Evolutionary conservation across 108 stramenopile species (phyloP), one percentile per base, ranked within the genome.

Genomic region (Fragilariopsis cylindrus): DNA sequence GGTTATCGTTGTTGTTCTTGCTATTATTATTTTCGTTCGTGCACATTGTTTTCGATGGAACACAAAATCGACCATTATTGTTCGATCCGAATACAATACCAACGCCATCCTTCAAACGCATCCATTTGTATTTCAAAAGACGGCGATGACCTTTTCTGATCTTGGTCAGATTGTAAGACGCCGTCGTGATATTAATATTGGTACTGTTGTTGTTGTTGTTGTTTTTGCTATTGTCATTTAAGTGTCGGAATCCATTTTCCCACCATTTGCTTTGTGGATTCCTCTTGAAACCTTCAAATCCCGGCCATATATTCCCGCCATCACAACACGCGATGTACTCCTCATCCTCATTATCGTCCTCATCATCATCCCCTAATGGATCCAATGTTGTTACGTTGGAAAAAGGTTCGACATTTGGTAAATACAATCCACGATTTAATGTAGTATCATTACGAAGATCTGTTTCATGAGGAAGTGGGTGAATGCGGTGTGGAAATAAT

Each of bases 401-500:
- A 53, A 69, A 69, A 45, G 15, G 50, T 30, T 11, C 42, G 19
- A 53, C 50, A 53, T 69, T 18, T 11, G 69, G 69, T 8, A 69
- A 11, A 39, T 53, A 69, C 44, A 18, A 39, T 41, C 16, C 49
- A 41, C 8, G 49, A 52, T 69, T 49, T 12, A 62, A 18, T 16
- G 60, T 18, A 62, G 42, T 11, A 21, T 16, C 12, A 7, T n/a
- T 13, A 18, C 53, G 69, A n/a, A 76, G 11, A 69, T 76, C 65
- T 1, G 11, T 57, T 69, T 76, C 53, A 68, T 69, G 75, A 5
- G 75, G 75, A 7, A 76, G 6, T 30, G 66, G 75, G 3, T 76
- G 75, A 13, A 76, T 13, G n/a, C 75, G 67, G 62, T 76, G 75
- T 19, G 75, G 75, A n/a, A 70, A 52, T 12, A 69, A n/a, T 15